Percentiles rank a stretch among this genome's conserved stretches.
phyloP scores from a whole-genome alignment of 306 rosid species.

The Pyrus communis region DNA sequence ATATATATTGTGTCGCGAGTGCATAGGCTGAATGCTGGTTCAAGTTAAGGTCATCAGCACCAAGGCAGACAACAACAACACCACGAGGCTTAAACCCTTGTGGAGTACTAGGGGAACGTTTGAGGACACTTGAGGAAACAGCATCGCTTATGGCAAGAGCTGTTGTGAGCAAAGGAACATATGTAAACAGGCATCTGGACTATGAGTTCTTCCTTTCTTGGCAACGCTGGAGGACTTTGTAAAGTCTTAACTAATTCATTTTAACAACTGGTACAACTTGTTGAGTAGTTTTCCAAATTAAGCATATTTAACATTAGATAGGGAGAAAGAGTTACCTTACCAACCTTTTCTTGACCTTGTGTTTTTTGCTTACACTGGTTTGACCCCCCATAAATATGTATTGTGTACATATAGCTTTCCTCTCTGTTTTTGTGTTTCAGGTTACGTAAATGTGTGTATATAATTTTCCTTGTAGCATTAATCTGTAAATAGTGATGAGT shows the following conservation, averaged over 20 bases:
- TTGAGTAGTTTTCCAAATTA: not conserved
- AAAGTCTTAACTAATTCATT: not conserved
- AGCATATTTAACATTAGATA: conserved; percentile 11
- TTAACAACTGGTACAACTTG: conserved; percentile 1
- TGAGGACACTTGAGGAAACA: conserved; percentile 63
- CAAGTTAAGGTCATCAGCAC: conserved; percentile 29
- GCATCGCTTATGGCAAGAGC: conserved; percentile 76
- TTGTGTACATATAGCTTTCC: not conserved
- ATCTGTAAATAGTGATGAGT: not conserved
- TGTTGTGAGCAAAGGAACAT: conserved; percentile 47
- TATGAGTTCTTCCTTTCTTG: conserved; percentile 73
- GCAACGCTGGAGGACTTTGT: conserved; percentile 33
- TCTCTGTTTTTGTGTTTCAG: not conserved
- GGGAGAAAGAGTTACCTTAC: conserved; percentile 3
- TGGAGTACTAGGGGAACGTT: conserved; percentile 38
- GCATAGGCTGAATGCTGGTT: conserved; percentile 86
- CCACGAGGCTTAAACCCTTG: conserved; percentile 26
- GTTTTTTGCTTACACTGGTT: not conserved
- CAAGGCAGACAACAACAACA: conserved; percentile 6
- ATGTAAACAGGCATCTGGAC: conserved; percentile 62
- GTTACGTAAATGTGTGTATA: not conserved
- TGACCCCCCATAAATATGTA: not conserved
- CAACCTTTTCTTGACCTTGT: not conserved
- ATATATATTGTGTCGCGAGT: conserved; percentile 1
- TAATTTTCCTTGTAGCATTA: not conserved